Evolutionary conservation across 371 early-diverging fungal genomes (phyloP), one percentile per base, ranked within the genome.

Genomic region (Mortierella sp.): DNA sequence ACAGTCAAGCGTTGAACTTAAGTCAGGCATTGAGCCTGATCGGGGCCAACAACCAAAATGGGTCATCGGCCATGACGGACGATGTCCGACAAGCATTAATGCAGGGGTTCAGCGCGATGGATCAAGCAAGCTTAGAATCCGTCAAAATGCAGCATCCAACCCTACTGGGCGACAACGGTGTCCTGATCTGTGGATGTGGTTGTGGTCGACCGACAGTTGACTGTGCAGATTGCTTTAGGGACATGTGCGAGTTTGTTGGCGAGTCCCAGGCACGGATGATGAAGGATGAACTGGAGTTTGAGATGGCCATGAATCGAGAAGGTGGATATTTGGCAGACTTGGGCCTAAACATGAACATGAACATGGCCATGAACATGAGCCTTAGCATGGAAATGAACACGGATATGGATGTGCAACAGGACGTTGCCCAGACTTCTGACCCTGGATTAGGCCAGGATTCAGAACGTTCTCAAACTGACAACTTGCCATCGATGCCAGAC

Each of bases 101-200:
- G 8, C 60, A 71, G 27, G 50, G 50, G 17, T 42, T 71, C 39
- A 55, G 39, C 7, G 42, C 50, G 28, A 57, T 63, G 41, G 62
- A 58, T 1, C 63, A 70, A 12, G 37, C 50, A 19, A 61, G 62
- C 4, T 47, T 61, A 24, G 70, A 76, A 12, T 27, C 70, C 0
- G 60, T 64, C 50, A 70, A 61, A 62, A 60, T 73, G 63, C 73
- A 79, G 19, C 69, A 79, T 50, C 73, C 75, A 3, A 70, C 75
- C 17, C 42, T 78, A n/a, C 62, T 86, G 3, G 83, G 84, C 41
- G 79, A 65, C 1, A 83, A 84, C 60, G 86, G 88, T 0, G 84
- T 84, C 14, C 58, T 82, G 61, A 64, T 80, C 9, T 88, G 89
- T 58, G 84, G 84, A 31, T 89, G 88, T 61, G 89, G 88, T 1